A percentile compares a stretch with the other conserved stretches of the same genome.
phyloP scores from a whole-genome alignment of 495 filamentous ascomycete species.

The Tuber magnatum region DNA sequence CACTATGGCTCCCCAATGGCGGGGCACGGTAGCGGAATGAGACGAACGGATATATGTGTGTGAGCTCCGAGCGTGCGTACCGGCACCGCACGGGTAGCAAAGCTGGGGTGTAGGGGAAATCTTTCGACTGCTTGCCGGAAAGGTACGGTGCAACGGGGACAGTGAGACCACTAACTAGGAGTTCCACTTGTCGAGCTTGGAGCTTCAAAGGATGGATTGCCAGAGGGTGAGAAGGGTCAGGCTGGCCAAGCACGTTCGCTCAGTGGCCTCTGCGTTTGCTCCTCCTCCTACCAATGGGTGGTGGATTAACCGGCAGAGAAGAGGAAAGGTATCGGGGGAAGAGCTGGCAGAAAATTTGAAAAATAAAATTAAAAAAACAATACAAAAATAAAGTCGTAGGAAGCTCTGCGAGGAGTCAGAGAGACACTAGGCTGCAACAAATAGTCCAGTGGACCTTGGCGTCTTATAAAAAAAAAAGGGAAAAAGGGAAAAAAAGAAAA shows the following conservation, averaged over 20 bases:
- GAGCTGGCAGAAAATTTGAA: neutral
- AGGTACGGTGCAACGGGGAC: neutral
- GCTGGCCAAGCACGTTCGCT: neutral
- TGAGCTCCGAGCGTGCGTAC: neutral
- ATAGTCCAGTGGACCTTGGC: neutral
- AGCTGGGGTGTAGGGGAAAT: neutral
- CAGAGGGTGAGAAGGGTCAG: neutral
- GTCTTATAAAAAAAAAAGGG: slow-evolving; percentile 7
- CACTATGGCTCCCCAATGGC: neutral
- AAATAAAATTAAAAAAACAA: neutral
- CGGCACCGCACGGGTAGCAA: neutral
- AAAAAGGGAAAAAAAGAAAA: slow-evolving; percentile 5
- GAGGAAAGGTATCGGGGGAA: neutral
- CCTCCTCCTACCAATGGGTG: neutral
- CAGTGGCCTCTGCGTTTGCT: neutral
- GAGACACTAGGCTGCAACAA: slow-evolving; percentile 1
- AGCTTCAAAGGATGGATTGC: neutral
- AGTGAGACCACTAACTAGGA: neutral
- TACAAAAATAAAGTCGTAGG: neutral
- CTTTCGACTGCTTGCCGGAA: neutral
- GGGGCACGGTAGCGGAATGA: neutral
- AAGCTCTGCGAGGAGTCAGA: neutral
- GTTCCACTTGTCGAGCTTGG: neutral
- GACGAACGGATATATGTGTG: neutral
- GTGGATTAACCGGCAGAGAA: neutral